Base-by-base conservation (phyloP, 1,284 basidiomycete species). In the Ganoderma multipileum region DNA sequence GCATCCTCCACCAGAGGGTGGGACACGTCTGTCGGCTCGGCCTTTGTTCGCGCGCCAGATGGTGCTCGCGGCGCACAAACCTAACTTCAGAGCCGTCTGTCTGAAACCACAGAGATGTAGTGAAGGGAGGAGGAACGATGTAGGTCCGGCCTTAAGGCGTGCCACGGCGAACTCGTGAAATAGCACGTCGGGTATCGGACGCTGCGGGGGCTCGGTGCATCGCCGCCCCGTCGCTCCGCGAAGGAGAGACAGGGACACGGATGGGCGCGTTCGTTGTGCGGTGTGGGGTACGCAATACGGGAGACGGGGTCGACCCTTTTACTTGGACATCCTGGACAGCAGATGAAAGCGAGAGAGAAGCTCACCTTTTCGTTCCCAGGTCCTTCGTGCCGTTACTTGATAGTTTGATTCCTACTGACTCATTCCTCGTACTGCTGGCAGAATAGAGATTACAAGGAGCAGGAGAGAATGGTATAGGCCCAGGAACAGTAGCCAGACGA, bases 71-170 rank as follows among this genome's bases (percentile, higher is more conserved):
- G 75, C 74, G 64, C 68, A 71, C 76, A 71, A 77, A 79, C 80
- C 81, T 55, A 75, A 76, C 75, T 65, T 61, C 50, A 75, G 73
- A 78, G 80, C 75, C 79, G 71, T 50, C 23, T 66, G 69, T 47
- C 65, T 30, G 68, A 66, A 68, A 66, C 33, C 67, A 62, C 64
- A 54, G 33, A 54, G 26, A 64, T 63, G 65, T 55, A 64, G 63
- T 14, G 20, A n/a, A 30, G 20, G 39, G n/a, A 12, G 33, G 33
- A 20, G 30, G 66, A 63, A 74, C 70, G 66, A 77, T 84, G 76
- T 84, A 68, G 79, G 82, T 84, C 77, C 81, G 81, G 83, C 83
- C 83, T 84, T 84, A 84, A 81, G 81, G 79, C 78, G 78, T 73
- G 77, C 77, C 79, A 78, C 82, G 79, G 76, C 67, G 64, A 71